Percentiles rank a stretch among this genome's conserved stretches.
These are phyloP conservation scores for Teratosphaeria gauchensis DNA, from an alignment of 2,329 filamentous ascomycete genomes.

Conservation along the genomic window DNA sequence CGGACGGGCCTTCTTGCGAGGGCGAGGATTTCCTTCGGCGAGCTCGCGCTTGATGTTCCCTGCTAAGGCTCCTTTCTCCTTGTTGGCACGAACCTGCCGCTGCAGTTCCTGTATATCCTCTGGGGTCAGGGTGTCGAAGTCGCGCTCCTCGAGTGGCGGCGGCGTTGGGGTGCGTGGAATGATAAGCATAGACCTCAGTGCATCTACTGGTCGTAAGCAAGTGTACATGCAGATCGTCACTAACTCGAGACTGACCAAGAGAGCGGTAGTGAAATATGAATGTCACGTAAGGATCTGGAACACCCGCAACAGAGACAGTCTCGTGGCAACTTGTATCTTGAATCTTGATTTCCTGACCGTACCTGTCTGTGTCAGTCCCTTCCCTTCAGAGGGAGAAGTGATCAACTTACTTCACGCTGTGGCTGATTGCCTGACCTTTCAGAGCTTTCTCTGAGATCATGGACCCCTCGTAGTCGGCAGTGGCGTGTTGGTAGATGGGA, in stretches of 20 bases:
- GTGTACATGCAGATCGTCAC: too few relatives aligned
- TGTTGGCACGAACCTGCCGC: neutral
- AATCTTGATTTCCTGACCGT: neutral
- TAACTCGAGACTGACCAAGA: conserved; percentile 1
- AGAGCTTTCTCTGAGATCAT: neutral
- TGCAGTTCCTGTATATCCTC: conserved; percentile 10
- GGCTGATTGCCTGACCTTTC: neutral
- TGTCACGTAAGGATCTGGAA: conserved; percentile 3
- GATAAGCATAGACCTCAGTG: conserved; percentile 12
- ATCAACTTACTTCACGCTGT: neutral
- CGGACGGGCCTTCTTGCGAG: conserved; percentile 10
- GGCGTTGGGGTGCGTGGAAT: conserved; percentile 12
- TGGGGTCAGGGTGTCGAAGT: conserved; percentile 1
- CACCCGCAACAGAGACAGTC: too few relatives aligned
- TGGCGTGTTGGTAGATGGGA: neutral
- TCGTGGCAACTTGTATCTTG: neutral
- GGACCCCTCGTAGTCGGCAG: neutral
- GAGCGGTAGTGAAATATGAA: conserved; percentile 17
- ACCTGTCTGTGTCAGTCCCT: neutral
- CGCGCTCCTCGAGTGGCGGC: conserved; percentile 8
- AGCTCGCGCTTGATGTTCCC: conserved; percentile 13
- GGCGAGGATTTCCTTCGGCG: conserved; percentile 6
- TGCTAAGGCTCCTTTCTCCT: neutral
- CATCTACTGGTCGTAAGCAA: conserved; percentile 4
- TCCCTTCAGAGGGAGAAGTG: neutral